A percentile compares a stretch with the other conserved stretches of the same genome.
These are phyloP conservation scores for Trichodelitschia bisporula DNA, from an alignment of 495 filamentous ascomycete genomes.

Conservation along the genomic window DNA sequence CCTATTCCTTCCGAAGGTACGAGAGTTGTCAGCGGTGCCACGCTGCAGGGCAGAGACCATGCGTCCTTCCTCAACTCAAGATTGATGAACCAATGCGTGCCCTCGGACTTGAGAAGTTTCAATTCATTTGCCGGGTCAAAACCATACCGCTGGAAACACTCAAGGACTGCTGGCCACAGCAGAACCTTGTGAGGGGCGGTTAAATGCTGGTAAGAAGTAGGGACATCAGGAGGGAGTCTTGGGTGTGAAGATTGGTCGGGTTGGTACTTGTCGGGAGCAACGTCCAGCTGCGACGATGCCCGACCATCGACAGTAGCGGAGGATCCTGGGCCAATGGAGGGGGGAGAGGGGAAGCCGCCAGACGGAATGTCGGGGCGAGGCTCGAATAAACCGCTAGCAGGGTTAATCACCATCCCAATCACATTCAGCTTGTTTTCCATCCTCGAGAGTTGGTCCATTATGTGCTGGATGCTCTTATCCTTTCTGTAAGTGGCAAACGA, in stretches of 20 bases:
- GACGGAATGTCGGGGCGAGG: too few relatives aligned
- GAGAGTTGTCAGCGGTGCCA: conserved; percentile 6
- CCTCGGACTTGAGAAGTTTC: conserved; percentile 14
- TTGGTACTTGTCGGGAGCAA: too few relatives aligned
- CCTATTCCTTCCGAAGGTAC: neutral
- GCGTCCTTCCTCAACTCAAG: conserved; percentile 16
- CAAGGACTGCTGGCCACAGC: conserved; percentile 28
- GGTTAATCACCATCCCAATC: conserved; percentile 1
- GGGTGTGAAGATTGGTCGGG: too few relatives aligned
- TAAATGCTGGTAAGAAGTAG: conserved; percentile 17
- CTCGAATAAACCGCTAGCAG: conserved; percentile 1
- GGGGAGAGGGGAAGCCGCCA: too few relatives aligned
- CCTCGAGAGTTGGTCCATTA: conserved; percentile 15
- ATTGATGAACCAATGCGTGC: conserved; percentile 22
- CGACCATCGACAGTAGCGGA: too few relatives aligned
- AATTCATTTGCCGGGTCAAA: conserved; percentile 9
- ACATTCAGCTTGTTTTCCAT: conserved; percentile 7
- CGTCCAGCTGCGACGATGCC: too few relatives aligned
- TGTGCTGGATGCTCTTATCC: conserved; percentile 32
- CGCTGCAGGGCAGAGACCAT: conserved; percentile 9
- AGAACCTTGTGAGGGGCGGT: conserved; percentile 31
- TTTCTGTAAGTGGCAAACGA: conserved; percentile 18
- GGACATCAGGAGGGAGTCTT: too few relatives aligned
- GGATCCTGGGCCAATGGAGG: too few relatives aligned
- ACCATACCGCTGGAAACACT: conserved; percentile 20